Conservation (phyloP, 148 eudicot genomes). For the Vaccinium darrowii region DNA sequence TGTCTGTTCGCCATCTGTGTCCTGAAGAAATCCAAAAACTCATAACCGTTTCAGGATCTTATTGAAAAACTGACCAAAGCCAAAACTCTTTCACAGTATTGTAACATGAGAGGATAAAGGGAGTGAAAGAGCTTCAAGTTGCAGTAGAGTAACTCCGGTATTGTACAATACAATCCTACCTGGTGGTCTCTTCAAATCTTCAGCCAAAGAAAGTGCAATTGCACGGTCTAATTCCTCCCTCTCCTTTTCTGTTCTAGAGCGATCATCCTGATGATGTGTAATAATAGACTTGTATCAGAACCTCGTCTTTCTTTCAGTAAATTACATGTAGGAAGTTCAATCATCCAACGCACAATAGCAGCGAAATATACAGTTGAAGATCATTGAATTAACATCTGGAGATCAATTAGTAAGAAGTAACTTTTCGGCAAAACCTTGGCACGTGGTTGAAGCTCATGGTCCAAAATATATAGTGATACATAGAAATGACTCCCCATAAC, state of each 20-base stretch:
- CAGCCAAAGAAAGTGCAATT: constrained; percentile 67
- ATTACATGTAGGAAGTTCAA: neutral
- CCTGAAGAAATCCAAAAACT: constrained; percentile 29
- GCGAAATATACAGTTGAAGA: neutral
- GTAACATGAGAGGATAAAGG: no score
- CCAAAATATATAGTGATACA: neutral
- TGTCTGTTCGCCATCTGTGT: constrained; percentile 44
- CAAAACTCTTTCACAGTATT: neutral
- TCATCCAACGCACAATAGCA: neutral
- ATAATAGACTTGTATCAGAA: constrained; percentile 12
- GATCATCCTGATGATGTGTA: constrained; percentile 58
- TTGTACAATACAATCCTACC: constrained; percentile 38
- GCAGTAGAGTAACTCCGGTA: neutral
- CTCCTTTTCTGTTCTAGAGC: constrained; percentile 53
- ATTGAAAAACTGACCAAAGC: neutral
- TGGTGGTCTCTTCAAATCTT: constrained; percentile 62
- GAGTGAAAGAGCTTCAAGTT: neutral
- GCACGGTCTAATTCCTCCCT: constrained; percentile 75
- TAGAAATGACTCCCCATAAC: neutral
- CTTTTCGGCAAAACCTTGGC: neutral
- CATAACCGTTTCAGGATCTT: neutral
- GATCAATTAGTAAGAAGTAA: neutral
- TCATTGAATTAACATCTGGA: neutral
- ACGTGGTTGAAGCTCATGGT: neutral
- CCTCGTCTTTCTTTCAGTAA: neutral